Evolutionary conservation across 1,139 yeast species (phyloP).

Genomic region (Geotrichum reessii): DNA sequence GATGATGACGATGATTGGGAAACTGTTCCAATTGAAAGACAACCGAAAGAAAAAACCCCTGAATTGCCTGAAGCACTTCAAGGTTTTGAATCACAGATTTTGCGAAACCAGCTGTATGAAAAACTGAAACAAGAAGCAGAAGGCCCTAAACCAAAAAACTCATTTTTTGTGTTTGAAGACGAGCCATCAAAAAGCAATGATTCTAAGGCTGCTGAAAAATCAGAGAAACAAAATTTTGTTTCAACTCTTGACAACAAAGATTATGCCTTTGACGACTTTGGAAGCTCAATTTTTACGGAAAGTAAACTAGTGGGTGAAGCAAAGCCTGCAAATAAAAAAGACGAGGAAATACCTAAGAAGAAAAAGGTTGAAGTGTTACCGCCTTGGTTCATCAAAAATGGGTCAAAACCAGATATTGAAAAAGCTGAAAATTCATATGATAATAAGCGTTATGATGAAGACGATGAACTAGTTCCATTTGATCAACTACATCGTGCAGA

Average conservation of each 20-base stretch:
- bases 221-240: not conserved
- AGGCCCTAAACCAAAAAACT: not conserved
- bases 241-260: constrained; percentile 2
- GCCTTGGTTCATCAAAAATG: constrained; percentile 11
- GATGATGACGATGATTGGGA: constrained; percentile 52
- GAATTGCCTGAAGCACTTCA: constrained; percentile 25
- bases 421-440: not conserved
- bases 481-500: constrained; percentile 3
- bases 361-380: constrained; percentile 2
- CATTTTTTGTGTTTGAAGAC: constrained; percentile 13
- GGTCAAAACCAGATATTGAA: not conserved
- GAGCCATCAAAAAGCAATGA: not conserved
- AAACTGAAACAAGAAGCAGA: constrained; percentile 19
- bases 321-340: not conserved
- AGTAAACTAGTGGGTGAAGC: not conserved
- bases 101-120: constrained; percentile 28
- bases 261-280: not conserved
- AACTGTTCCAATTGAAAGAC: constrained; percentile 43
- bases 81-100: constrained; percentile 28
- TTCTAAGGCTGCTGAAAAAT: not conserved
- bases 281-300: constrained; percentile 11
- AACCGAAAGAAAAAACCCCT: constrained; percentile 16
- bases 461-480: constrained; percentile 27
- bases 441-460: constrained; percentile 42
- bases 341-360: not conserved